Evolutionary conservation across 2,329 filamentous ascomycete species (phyloP).

Genomic region (Pseudopithomyces chartarum): DNA sequence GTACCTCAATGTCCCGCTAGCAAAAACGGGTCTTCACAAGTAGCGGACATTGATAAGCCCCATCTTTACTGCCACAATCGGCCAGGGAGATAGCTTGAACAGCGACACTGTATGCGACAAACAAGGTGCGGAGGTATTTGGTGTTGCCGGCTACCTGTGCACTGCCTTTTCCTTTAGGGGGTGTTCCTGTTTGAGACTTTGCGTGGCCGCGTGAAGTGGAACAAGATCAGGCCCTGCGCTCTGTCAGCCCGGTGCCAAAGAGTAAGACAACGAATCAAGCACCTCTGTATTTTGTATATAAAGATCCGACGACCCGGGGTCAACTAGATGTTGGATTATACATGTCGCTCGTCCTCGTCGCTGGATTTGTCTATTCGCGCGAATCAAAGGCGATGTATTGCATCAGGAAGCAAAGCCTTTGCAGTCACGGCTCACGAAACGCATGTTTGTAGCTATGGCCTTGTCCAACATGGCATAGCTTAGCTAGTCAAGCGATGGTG

Average conservation of each 20-base stretch:
- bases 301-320: too few relatives aligned
- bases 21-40: not conserved
- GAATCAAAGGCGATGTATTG: too few relatives aligned
- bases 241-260: not conserved
- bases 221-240: not conserved
- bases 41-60: constrained; percentile 1
- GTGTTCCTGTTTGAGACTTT: not conserved
- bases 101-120: not conserved
- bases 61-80: not conserved
- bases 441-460: too few relatives aligned
- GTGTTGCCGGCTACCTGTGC: not conserved
- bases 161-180: not conserved
- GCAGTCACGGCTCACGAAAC: too few relatives aligned
- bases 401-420: too few relatives aligned
- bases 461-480: too few relatives aligned
- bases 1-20: constrained; percentile 3
- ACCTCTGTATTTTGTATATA: not conserved
- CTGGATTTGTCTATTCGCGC: too few relatives aligned
- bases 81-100: not conserved
- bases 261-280: not conserved
- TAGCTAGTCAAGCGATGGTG: too few relatives aligned
- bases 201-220: not conserved
- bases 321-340: not conserved
- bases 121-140: not conserved
- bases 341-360: not conserved